These are phyloP conservation scores for Naganishia sp. DNA, from an alignment of 1,284 basidiomycete genomes.

Conservation along the genomic window DNA sequence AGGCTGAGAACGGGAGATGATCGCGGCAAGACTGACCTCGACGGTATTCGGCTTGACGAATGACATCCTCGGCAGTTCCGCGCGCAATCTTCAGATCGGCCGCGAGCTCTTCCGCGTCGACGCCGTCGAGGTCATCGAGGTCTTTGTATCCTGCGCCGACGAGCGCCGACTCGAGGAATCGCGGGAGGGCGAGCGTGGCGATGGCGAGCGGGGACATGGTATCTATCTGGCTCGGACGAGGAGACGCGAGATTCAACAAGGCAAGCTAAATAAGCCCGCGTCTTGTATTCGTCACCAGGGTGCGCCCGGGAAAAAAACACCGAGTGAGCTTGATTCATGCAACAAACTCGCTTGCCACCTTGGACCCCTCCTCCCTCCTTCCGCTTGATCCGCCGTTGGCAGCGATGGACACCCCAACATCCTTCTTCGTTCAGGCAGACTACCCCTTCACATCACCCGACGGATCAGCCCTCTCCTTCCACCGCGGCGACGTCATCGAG, in stretches of 20 bases:
- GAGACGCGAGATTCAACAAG: no score
- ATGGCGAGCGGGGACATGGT: neutral
- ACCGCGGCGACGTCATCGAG: slow-evolving; percentile 85
- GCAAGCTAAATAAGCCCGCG: neutral
- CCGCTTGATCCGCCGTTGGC: neutral
- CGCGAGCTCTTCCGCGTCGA: slow-evolving; percentile 40
- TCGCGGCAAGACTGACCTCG: slow-evolving; percentile 33
- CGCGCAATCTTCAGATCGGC: slow-evolving; percentile 43
- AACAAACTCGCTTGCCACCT: no score
- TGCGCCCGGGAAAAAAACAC: neutral
- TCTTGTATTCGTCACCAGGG: slow-evolving; percentile 1
- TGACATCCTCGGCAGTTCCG: slow-evolving; percentile 41
- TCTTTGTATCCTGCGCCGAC: slow-evolving; percentile 45
- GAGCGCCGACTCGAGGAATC: slow-evolving; percentile 41
- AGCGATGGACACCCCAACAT: neutral
- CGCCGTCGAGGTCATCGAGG: slow-evolving; percentile 38
- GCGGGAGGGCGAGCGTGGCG: slow-evolving; percentile 15
- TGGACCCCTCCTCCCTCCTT: no score
- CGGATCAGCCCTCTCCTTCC: slow-evolving; percentile 83
- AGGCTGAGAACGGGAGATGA: neutral
- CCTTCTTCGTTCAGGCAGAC: slow-evolving; percentile 81
- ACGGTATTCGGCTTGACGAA: slow-evolving; percentile 36
- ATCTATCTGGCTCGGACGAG: neutral
- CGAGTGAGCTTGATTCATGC: neutral
- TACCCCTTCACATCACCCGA: slow-evolving; percentile 92